These are phyloP conservation scores for Dacryopinax primogenitus DNA, from an alignment of 768 basidiomycete species.

Conservation along the genomic window DNA sequence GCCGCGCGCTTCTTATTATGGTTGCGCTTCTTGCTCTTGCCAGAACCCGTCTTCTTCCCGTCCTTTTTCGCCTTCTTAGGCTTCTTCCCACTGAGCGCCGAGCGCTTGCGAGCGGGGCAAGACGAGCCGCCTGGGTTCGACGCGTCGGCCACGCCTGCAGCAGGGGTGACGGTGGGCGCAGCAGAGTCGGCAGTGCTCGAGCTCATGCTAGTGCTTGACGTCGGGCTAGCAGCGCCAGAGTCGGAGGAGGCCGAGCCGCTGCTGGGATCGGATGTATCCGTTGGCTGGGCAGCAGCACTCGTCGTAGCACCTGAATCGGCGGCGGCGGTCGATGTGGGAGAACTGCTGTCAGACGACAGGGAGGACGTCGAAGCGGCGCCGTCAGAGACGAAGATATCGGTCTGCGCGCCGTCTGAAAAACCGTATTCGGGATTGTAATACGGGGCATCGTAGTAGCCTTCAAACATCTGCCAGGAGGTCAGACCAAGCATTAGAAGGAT, in stretches of 20 bases:
- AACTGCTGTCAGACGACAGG: neutral
- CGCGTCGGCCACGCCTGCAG: neutral
- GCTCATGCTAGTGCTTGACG: neutral
- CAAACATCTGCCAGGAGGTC: constrained; percentile 41
- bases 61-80: neutral
- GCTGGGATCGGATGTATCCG: neutral
- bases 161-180: neutral
- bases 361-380: neutral
- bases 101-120: neutral
- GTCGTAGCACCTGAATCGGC: neutral
- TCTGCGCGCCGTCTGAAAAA: constrained; percentile 57
- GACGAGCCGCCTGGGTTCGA: neutral
- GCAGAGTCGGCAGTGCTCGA: neutral
- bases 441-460: constrained; percentile 25
- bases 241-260: neutral
- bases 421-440: constrained; percentile 56
- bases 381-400: constrained; percentile 45
- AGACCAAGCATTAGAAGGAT: neutral
- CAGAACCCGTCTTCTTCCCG: neutral
- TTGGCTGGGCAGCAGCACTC: neutral
- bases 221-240: neutral
- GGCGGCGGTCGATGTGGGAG: neutral
- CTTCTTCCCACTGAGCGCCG: too few relatives aligned
- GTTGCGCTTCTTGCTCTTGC: neutral
- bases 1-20: too few relatives aligned